A percentile compares a stretch with the other conserved stretches of the same genome.
Conservation (phyloP, 2,329 filamentous ascomycete species). For the Aureobasidium mangrovei region DNA sequence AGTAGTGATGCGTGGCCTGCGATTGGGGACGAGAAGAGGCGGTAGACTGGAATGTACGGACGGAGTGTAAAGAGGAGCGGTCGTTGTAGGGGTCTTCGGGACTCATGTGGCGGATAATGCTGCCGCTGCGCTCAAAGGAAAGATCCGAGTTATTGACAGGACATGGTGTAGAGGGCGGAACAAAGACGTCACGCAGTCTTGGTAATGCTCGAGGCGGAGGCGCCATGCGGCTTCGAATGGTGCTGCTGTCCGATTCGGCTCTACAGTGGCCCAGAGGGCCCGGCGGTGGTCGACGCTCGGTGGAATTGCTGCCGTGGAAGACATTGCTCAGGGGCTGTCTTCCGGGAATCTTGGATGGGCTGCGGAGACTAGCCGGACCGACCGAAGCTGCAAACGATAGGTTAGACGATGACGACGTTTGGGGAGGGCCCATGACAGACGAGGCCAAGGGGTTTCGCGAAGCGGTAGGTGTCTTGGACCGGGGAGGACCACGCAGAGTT, state of each 20-base stretch:
- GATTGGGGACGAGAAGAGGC: slow-evolving; percentile 16
- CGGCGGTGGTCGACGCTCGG: slow-evolving; percentile 54
- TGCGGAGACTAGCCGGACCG: slow-evolving; percentile 31
- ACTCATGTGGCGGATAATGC: slow-evolving; percentile 50
- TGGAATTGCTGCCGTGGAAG: slow-evolving; percentile 67
- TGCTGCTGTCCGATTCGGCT: slow-evolving; percentile 30
- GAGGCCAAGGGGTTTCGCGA: slow-evolving; percentile 23
- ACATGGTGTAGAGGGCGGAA: slow-evolving; percentile 36
- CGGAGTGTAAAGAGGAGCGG: slow-evolving; percentile 24
- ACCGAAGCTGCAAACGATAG: slow-evolving; percentile 31
- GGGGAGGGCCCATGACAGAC: slow-evolving; percentile 18
- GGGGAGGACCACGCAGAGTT: slow-evolving; percentile 18
- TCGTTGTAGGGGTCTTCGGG: slow-evolving; percentile 87
- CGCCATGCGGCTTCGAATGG: slow-evolving; percentile 30
- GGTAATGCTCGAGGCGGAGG: slow-evolving; percentile 34
- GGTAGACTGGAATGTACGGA: slow-evolving; percentile 15
- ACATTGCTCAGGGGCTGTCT: slow-evolving; percentile 62
- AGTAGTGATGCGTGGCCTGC: slow-evolving; percentile 16
- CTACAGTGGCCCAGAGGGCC: slow-evolving; percentile 27
- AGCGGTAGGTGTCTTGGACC: slow-evolving; percentile 33
- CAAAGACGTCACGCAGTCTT: slow-evolving; percentile 79
- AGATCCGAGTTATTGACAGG: slow-evolving; percentile 24
- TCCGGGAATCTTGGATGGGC: slow-evolving; percentile 61
- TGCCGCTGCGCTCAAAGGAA: slow-evolving; percentile 44
- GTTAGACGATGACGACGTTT: slow-evolving; percentile 25